These are phyloP conservation scores for Mucor mucedo DNA, from an alignment of 371 early-diverging fungal genomes.

Conservation along the genomic window DNA sequence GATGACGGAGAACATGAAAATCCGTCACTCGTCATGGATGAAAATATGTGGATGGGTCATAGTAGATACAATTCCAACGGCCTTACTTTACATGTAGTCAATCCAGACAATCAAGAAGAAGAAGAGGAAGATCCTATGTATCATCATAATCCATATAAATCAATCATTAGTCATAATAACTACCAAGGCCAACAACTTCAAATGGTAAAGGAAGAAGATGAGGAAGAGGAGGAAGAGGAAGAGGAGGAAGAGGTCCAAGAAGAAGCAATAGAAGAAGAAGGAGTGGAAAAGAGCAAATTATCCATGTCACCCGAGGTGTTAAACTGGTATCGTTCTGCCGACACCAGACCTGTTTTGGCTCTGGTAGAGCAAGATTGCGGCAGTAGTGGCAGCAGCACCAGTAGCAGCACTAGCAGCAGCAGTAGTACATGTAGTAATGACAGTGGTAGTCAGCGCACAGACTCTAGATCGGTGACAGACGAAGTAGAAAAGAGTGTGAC, in stretches of 20 bases:
- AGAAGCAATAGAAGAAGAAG: slow-evolving; percentile 1
- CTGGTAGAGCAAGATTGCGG: not conserved
- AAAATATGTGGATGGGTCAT: slow-evolving; percentile 52
- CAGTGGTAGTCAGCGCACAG: slow-evolving; percentile 12
- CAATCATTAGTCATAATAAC: slow-evolving; percentile 1
- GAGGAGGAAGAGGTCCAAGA: slow-evolving; percentile 15
- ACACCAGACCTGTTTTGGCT: slow-evolving; percentile 6
- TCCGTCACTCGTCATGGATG: slow-evolving; percentile 40
- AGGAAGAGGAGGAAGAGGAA: slow-evolving; percentile 23
- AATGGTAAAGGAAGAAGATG: slow-evolving; percentile 31
- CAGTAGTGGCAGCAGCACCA: slow-evolving; percentile 2
- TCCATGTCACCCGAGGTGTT: slow-evolving; percentile 45
- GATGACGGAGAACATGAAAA: slow-evolving; percentile 10
- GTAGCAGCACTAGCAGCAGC: slow-evolving; percentile 14
- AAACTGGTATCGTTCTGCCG: slow-evolving; percentile 44
- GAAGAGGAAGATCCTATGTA: slow-evolving; percentile 22
- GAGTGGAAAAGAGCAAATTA: not conserved
- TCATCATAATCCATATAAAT: slow-evolving; percentile 19
- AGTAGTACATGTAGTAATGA: slow-evolving; percentile 16
- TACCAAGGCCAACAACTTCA: slow-evolving; percentile 21
- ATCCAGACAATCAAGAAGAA: slow-evolving; percentile 23
- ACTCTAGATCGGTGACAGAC: slow-evolving; percentile 4
- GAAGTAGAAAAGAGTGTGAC: slow-evolving; percentile 13
- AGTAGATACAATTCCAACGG: slow-evolving; percentile 31
- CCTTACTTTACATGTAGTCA: slow-evolving; percentile 30